Percentiles rank a stretch among this genome's conserved stretches.
Evolutionary conservation across 108 stramenopile species (phyloP).

Genomic region (Pseudonitzschia multistriata): DNA sequence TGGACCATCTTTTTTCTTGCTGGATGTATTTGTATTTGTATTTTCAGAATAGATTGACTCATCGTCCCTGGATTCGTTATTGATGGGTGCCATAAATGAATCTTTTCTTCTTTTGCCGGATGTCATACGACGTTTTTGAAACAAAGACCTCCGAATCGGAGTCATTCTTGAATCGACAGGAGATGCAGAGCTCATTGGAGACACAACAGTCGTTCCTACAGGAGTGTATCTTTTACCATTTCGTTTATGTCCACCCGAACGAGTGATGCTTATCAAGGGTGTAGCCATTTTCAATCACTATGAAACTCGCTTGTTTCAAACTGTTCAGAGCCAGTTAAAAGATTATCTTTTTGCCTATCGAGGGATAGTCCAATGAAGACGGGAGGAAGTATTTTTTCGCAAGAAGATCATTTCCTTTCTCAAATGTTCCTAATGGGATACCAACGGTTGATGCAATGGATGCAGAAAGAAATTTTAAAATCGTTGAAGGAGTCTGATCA

Average conservation of each 20-base stretch:
- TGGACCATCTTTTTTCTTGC: constrained; percentile 19
- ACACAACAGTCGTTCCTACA: constrained; percentile 21
- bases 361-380: not conserved
- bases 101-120: constrained; percentile 11
- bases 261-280: not conserved
- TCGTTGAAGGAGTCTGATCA: not conserved
- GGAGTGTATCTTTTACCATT: constrained; percentile 12
- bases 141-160: constrained; percentile 20
- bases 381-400: not conserved
- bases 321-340: too few relatives aligned
- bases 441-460: not conserved
- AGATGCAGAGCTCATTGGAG: constrained; percentile 17
- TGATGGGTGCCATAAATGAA: not conserved
- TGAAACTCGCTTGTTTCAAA: too few relatives aligned
- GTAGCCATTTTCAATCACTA: not conserved
- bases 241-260: not conserved
- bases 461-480: constrained; percentile 1
- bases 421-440: not conserved
- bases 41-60: not conserved
- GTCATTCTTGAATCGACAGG: constrained; percentile 14
- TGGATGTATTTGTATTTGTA: not conserved
- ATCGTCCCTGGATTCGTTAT: not conserved
- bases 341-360: too few relatives aligned
- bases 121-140: constrained; percentile 13
- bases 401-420: not conserved